Percentiles rank a stretch among this genome's conserved stretches.
Conservation (phyloP, 1,284 basidiomycete genomes). For the Phaffia rhodozyma region DNA sequence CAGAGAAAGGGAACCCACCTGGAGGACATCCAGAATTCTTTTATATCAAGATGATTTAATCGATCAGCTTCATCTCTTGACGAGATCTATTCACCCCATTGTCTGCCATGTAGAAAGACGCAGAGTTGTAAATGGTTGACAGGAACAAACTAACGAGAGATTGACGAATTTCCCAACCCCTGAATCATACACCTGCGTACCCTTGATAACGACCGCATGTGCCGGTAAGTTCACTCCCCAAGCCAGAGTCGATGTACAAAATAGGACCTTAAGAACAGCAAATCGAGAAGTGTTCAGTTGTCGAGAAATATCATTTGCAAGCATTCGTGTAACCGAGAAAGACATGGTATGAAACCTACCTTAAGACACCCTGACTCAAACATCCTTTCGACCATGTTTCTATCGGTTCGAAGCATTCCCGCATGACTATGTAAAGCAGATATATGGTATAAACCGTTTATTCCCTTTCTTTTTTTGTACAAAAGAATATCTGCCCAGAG, state of each 20-base stretch:
- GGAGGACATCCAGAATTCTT: slow-evolving; percentile 59
- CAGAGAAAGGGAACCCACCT: slow-evolving; percentile 33
- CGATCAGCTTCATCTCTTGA: too few species aligned
- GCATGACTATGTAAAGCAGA: slow-evolving; percentile 47
- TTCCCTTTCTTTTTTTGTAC: too few species aligned
- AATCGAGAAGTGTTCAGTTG: not conserved
- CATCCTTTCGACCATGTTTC: slow-evolving; percentile 91
- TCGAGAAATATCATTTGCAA: not conserved
- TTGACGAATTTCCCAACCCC: slow-evolving; percentile 81
- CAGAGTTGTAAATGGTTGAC: too few species aligned
- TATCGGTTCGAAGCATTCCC: slow-evolving; percentile 88
- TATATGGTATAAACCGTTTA: too few species aligned
- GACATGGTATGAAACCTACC: slow-evolving; percentile 38
- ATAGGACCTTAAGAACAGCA: slow-evolving; percentile 58
- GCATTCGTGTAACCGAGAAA: not conserved
- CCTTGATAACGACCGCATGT: slow-evolving; percentile 95
- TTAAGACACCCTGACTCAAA: slow-evolving; percentile 87
- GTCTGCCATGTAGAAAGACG: too few species aligned
- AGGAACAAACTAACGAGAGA: slow-evolving; percentile 57
- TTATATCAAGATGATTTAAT: too few species aligned
- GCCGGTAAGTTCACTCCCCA: slow-evolving; percentile 99
- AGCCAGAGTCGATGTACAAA: slow-evolving; percentile 94
- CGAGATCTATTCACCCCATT: too few species aligned
- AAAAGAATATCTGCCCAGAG: too few species aligned
- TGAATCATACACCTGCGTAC: slow-evolving; percentile 91